Evolutionary conservation across 2,329 filamentous ascomycete genomes (phyloP).

Genomic region (Calonectria hongkongensis): DNA sequence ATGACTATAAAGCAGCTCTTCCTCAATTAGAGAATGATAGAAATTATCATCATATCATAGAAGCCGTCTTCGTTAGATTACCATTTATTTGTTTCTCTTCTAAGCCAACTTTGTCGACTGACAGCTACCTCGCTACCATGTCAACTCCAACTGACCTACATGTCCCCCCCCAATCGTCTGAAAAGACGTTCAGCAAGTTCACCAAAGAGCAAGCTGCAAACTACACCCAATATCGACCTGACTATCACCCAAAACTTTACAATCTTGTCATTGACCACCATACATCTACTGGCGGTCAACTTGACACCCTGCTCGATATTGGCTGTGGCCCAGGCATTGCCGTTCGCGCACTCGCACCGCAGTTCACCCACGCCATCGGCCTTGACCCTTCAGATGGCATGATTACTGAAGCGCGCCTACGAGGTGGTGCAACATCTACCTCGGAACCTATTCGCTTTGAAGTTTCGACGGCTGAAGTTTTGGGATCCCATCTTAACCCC

Average conservation of each 20-base stretch:
- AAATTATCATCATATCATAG: too few species aligned
- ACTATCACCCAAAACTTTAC: conserved; percentile 69
- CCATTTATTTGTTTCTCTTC: too few species aligned
- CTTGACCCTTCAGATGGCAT: conserved; percentile 72
- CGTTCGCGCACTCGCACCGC: conserved; percentile 64
- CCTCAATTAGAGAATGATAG: too few species aligned
- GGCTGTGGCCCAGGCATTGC: conserved; percentile 75
- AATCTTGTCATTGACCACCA: conserved; percentile 68
- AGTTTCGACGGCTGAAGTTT: conserved; percentile 64
- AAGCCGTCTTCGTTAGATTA: too few species aligned
- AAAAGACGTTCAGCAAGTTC: conserved; percentile 13
- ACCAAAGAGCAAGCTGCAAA: conserved; percentile 59
- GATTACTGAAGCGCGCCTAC: conserved; percentile 67
- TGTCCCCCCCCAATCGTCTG: conserved; percentile 1
- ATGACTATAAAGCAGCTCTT: too few species aligned
- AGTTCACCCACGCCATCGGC: conserved; percentile 68
- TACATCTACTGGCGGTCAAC: conserved; percentile 64
- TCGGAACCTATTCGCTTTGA: conserved; percentile 61
- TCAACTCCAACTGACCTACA: background rate
- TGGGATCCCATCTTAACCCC: conserved; percentile 58
- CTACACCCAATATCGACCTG: conserved; percentile 65
- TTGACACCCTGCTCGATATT: conserved; percentile 69
- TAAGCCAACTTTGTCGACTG: too few species aligned
- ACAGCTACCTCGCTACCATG: background rate
- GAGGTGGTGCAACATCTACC: conserved; percentile 56